A percentile compares a stretch with the other conserved stretches of the same genome.
These are phyloP conservation scores for Litchi chinensis DNA, from an alignment of 345 rosid species.

Conservation along the genomic window DNA sequence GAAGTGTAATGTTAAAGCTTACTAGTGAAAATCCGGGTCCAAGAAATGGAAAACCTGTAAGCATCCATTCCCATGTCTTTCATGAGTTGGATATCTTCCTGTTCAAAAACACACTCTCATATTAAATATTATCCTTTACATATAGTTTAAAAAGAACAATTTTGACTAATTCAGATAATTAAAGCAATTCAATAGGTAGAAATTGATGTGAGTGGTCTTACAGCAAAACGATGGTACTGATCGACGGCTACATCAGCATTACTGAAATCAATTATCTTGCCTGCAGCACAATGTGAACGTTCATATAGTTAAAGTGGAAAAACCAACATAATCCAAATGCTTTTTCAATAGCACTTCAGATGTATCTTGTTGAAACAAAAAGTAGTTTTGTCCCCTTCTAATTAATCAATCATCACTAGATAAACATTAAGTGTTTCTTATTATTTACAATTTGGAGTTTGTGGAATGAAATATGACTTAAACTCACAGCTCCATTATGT, in stretches of 20 bases:
- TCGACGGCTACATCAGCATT: constrained; percentile 94
- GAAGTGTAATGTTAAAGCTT: constrained; percentile 20
- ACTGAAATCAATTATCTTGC: constrained; percentile 64
- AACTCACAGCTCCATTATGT: too few species aligned
- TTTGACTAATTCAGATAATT: neutral
- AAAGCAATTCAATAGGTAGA: neutral
- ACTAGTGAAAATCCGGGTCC: constrained; percentile 95
- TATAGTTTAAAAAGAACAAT: neutral
- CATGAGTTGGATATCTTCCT: constrained; percentile 93
- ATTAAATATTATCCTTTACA: neutral
- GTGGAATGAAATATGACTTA: too few species aligned
- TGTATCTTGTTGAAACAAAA: too few species aligned
- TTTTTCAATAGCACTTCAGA: neutral
- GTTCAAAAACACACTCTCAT: constrained; percentile 17
- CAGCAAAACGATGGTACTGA: constrained; percentile 83
- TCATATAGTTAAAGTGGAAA: neutral
- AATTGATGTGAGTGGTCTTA: constrained; percentile 26
- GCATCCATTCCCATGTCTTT: constrained; percentile 98
- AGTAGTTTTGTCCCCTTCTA: too few species aligned
- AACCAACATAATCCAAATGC: neutral
- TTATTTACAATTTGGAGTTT: too few species aligned
- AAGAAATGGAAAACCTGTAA: constrained; percentile 84
- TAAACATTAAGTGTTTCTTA: too few species aligned
- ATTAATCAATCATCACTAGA: too few species aligned
- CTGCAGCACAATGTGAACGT: constrained; percentile 32